Conservation (phyloP, 192 early-diverging fungal species). For the Coemansia asiatica region DNA sequence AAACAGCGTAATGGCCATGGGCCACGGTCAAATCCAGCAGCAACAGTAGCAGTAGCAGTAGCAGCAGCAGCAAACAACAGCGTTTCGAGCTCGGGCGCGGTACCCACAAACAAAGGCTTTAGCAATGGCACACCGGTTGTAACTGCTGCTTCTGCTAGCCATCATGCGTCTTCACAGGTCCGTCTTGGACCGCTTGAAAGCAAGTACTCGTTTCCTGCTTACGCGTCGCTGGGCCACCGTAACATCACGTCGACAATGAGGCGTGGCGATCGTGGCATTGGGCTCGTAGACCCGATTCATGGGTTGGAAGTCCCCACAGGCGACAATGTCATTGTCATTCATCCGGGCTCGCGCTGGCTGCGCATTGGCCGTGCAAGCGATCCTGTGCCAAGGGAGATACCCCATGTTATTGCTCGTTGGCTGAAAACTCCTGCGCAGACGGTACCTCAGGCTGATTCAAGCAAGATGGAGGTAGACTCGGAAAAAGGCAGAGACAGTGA, state of each 20-base stretch:
- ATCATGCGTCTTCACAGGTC: not conserved
- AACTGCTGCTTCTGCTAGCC: not conserved
- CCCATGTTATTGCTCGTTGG: constrained; percentile 77
- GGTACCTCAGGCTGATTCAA: not conserved
- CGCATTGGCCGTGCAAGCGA: constrained; percentile 83
- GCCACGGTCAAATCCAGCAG: not conserved
- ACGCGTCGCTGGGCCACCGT: constrained; percentile 25
- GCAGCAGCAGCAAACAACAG: not conserved
- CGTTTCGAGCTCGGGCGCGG: not conserved
- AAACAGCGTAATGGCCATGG: not conserved
- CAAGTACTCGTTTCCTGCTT: constrained; percentile 49
- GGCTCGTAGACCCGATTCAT: not conserved
- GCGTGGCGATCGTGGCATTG: constrained; percentile 31
- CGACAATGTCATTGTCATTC: constrained; percentile 78
- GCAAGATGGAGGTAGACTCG: not conserved
- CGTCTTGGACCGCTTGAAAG: constrained; percentile 28
- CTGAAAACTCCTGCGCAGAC: constrained; percentile 13
- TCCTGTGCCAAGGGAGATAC: constrained; percentile 71
- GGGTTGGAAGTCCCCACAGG: constrained; percentile 37
- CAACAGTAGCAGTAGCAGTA: not conserved
- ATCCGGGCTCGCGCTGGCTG: constrained; percentile 81
- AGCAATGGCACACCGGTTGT: not conserved
- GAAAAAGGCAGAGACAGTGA: constrained; percentile 9
- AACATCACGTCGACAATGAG: constrained; percentile 41
- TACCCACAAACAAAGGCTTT: not conserved